Base-by-base conservation (phyloP, 495 filamentous ascomycete species). In the Neurospora pannonica region DNA sequence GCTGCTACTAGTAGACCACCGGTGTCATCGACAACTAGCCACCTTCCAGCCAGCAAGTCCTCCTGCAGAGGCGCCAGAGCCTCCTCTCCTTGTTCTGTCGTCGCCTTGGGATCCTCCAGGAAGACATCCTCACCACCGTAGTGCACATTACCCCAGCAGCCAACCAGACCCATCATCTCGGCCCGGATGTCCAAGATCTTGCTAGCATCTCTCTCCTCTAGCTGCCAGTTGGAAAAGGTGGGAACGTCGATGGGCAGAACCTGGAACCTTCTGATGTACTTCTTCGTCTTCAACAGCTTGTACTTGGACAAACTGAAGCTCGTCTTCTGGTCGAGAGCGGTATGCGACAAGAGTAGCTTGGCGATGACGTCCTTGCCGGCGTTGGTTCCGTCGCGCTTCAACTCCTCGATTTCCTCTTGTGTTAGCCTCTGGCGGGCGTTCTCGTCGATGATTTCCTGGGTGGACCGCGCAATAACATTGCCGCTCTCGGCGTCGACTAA, bases 251-350 rank as follows among this genome's bases (percentile, higher is more conserved):
- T 78, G 0, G 94, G 95, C 36, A 95, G 83, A 0, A 95, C 88
- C 1, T 92, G 94, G 75, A 99, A 98, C 24, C 94, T 85, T 75
- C 90, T 89, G 75, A 97, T 88, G 79, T 97, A 98, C 84, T 99
- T 99, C 81, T 91, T 95, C 48, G 91, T 90, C 85, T 99, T 99
- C 28, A 96, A 88, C 19, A 98, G 84, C 69, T 94, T 97, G 79
- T 99, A 99, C 80, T 99, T 99, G 31, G 95, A 94, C 24, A 97
- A 84, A 7, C 93, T 94, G 81, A 97, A 99, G 3, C 91, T 88
- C 0, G 96, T 98, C 85, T 98, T 99, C 84, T 99, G 92, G 75
- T 97, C 94, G 37, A 98, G 84, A 0, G 91, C 92, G 4, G 90
- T 88, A 82, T 99, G 96, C 17, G 92, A 94, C 24, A 92, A 86